Percentiles rank a stretch among this genome's conserved stretches.
phyloP scores from a whole-genome alignment of 2,329 filamentous ascomycete genomes.

The Tympanopsis confertula region DNA sequence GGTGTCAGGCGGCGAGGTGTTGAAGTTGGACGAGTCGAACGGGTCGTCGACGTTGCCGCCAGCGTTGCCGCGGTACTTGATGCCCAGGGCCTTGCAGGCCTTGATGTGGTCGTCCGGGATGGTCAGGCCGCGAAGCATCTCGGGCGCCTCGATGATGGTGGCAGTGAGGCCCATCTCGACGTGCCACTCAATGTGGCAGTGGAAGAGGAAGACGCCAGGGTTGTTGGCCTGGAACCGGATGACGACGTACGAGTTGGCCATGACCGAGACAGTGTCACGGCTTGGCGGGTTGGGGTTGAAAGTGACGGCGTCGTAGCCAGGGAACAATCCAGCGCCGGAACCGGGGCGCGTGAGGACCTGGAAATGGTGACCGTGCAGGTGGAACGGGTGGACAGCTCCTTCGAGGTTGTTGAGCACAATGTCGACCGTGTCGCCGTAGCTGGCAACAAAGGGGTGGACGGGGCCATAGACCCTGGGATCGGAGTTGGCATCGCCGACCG shows the following conservation, averaged over 20 bases:
- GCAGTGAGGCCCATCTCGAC: slow-evolving; percentile 44
- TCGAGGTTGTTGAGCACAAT: slow-evolving; percentile 38
- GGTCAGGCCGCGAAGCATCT: slow-evolving; percentile 37
- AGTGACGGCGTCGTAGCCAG: slow-evolving; percentile 12
- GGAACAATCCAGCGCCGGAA: slow-evolving; percentile 22
- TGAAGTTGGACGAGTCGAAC: slow-evolving; percentile 39
- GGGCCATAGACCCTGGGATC: slow-evolving; percentile 28
- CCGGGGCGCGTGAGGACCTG: slow-evolving; percentile 31
- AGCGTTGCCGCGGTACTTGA: slow-evolving; percentile 50
- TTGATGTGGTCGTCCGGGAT: slow-evolving; percentile 48
- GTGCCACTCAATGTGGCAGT: slow-evolving; percentile 53
- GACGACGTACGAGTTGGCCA: slow-evolving; percentile 31
- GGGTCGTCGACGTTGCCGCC: slow-evolving; percentile 48
- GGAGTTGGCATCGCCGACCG: slow-evolving; percentile 32
- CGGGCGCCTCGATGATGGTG: slow-evolving; percentile 42
- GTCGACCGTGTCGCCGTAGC: slow-evolving; percentile 26
- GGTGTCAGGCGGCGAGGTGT: slow-evolving; percentile 33
- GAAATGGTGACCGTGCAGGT: slow-evolving; percentile 44
- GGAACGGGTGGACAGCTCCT: slow-evolving; percentile 34
- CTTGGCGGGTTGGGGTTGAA: slow-evolving; percentile 15
- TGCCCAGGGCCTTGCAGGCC: slow-evolving; percentile 28
- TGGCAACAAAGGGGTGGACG: slow-evolving; percentile 26
- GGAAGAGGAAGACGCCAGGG: slow-evolving; percentile 42
- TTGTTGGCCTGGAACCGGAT: slow-evolving; percentile 39
- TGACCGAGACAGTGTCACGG: slow-evolving; percentile 25